Evolutionary conservation across 495 filamentous ascomycete species (phyloP), one percentile per base, ranked within the genome.

Genomic region (Pseudevernia furfuracea): DNA sequence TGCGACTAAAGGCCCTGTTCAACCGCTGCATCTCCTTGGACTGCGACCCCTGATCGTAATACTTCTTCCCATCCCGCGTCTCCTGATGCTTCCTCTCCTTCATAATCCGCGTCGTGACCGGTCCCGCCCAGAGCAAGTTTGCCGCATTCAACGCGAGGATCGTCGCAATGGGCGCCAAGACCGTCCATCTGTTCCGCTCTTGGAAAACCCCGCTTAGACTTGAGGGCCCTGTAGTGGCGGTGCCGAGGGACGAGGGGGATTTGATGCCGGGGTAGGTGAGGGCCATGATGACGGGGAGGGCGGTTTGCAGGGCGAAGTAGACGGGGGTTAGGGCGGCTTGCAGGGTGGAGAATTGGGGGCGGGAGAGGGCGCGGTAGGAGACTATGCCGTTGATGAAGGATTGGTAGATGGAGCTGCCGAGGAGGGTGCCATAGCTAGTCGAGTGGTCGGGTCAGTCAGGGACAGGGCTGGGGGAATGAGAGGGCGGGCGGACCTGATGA

Each of bases 231-330:
- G 38, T 36, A 6, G 65, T 49, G 1, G 2, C 14, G 0, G 21
- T 1, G 0, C 46, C 49, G 43, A 61, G 32, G 49, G 66, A 30
- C 70, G 63, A 60, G 57, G 34, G 44, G 34, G 44, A 48, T 48
- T 34, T 32, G 17, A 44, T 70, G 72, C 78, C 80, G 49, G 90
- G 89, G 70, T 88, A 92, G 41, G 93, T 97, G 61, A 95, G 71
- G n/a, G 88, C 86, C 12, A 96, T 77, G 25, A 91, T 68, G 19
- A 85, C 73, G 10, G 93, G 89, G 4, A 90, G 78, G 8, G 82
- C 80, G 6, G 89, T 84, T 78, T 96, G 92, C 52, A 96, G 74
- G 32, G 82, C 78, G 74, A 97, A 96, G 78, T 93, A 97, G 68
- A 87, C 74, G 30, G 93, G 93, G 76, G 95, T 93, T 70, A 91